Evolutionary conservation across 768 basidiomycete species (phyloP).

Genomic region (Rhodotorula toruloides): DNA sequence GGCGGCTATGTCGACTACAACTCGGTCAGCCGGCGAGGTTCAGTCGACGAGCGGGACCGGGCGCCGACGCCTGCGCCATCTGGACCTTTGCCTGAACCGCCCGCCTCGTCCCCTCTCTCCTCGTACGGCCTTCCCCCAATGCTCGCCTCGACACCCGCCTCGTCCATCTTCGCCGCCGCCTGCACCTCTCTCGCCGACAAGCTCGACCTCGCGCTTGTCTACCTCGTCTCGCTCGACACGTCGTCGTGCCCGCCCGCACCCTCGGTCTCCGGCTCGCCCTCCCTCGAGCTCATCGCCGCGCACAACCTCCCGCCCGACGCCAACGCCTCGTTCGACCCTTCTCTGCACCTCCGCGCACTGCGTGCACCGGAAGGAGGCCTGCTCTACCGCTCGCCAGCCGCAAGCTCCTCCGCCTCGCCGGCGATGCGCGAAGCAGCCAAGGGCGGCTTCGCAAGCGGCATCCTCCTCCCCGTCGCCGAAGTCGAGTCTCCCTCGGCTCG

Average conservation of each 20-base stretch:
- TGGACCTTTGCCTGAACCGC: too few relatives aligned
- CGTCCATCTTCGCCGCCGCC: conserved; percentile 5
- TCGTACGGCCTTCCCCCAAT: conserved; percentile 9
- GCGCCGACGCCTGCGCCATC: background rate
- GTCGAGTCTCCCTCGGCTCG: background rate
- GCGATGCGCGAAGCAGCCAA: background rate
- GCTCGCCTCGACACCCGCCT: conserved; percentile 1
- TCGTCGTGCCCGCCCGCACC: background rate
- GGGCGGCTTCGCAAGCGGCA: conserved; percentile 22
- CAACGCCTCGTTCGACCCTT: conserved; percentile 21
- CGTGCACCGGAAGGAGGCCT: conserved; percentile 29
- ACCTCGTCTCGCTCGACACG: conserved; percentile 27
- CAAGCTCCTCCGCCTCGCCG: too few relatives aligned
- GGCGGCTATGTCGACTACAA: conserved; percentile 3
- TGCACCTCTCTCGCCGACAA: conserved; percentile 7
- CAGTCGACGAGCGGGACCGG: background rate
- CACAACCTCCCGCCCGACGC: conserved; percentile 18
- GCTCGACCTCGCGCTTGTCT: conserved; percentile 27
- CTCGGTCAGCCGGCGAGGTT: background rate
- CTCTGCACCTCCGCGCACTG: conserved; percentile 22
- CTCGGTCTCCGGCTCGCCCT: background rate
- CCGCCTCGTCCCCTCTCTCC: background rate
- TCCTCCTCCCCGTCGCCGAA: conserved; percentile 22
- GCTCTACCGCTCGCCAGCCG: conserved; percentile 15
- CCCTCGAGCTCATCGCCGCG: conserved; percentile 20